Percentiles rank a stretch among this genome's conserved stretches.
Evolutionary conservation across 768 basidiomycete genomes (phyloP).

Genomic region (Exidia glandulosa): DNA sequence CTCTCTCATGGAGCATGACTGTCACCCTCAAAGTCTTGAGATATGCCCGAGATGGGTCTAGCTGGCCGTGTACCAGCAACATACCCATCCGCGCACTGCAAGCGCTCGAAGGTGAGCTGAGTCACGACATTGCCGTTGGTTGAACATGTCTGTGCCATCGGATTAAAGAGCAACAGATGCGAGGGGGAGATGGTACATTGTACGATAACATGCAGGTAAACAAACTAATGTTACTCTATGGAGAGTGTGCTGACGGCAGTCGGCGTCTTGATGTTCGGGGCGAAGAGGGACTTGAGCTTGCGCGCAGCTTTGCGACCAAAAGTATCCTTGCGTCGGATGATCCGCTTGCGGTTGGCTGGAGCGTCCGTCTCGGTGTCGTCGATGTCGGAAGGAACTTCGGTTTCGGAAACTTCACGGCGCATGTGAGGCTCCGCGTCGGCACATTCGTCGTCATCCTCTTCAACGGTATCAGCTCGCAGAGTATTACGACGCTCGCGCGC

Average conservation of each 20-base stretch:
- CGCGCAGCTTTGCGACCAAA: not conserved
- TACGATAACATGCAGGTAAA: too few relatives aligned
- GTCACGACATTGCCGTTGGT: too few relatives aligned
- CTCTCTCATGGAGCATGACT: too few relatives aligned
- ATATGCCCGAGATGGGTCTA: too few relatives aligned
- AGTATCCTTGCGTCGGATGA: not conserved
- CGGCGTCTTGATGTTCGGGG: not conserved
- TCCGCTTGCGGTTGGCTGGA: not conserved
- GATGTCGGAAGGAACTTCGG: not conserved
- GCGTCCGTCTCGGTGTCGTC: not conserved
- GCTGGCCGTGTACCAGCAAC: too few relatives aligned
- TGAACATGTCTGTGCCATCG: too few relatives aligned
- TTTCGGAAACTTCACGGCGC: not conserved
- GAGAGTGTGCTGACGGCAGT: not conserved
- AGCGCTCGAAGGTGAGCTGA: too few relatives aligned
- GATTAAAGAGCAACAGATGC: too few relatives aligned
- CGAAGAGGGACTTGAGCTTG: not conserved
- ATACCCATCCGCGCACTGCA: too few relatives aligned
- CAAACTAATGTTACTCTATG: not conserved
- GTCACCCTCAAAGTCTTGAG: too few relatives aligned
- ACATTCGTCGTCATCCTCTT: not conserved
- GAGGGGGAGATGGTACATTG: too few relatives aligned
- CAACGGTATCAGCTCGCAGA: not conserved
- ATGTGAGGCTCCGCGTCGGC: not conserved
- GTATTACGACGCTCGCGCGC: not conserved